Evolutionary conservation across 768 basidiomycete genomes (phyloP), one percentile per base, ranked within the genome.

Genomic region (Crassisporium funariophilum): DNA sequence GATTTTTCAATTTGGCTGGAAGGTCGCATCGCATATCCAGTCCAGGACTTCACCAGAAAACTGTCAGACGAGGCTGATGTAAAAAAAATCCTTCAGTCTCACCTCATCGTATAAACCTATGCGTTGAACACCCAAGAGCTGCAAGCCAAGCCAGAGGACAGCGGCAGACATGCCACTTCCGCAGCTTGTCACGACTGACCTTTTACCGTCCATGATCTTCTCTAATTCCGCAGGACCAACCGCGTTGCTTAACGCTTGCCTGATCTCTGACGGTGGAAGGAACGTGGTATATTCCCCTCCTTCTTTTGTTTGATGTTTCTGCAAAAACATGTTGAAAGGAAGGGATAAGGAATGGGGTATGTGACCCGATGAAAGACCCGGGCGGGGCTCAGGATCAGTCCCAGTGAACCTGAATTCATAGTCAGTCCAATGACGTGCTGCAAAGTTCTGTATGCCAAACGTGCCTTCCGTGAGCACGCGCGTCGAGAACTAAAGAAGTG

Each of bases 91-190:
- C 16, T 31, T 46, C 25, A 27, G 22, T 23, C 39, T 39, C 82
- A 95, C 94, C 82, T 99, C 97, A 56, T 99, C 97, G 60, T 98
- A 99, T 9, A 98, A 65, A n/a, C 78, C 79, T 31, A 87, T 71
- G 17, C 73, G 70, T 43, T 78, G 65, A 4, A 80, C 79, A 11
- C 82, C 84, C 36, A 93, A 57, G 27, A 88, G 58, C 63, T 88
- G 81, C 52, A 97, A 72, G n/a, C 91, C 94, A 47, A 98, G 75
- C 95, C 97, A 98, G 5, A 98, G 74, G 11, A 98, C 74, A 3
- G 81, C 91, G 9, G 95, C 95, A n/a, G 95, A 97, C 95, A 99
- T 98, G 35, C 95, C 95, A 61, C 91, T 95, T 41, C 95, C 95
- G 70, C 95, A 99, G 48, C 77, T 87, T 10, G 88, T 82, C 4